Evolutionary conservation across 192 early-diverging fungal genomes (phyloP).

Genomic region (Podila verticillata): DNA sequence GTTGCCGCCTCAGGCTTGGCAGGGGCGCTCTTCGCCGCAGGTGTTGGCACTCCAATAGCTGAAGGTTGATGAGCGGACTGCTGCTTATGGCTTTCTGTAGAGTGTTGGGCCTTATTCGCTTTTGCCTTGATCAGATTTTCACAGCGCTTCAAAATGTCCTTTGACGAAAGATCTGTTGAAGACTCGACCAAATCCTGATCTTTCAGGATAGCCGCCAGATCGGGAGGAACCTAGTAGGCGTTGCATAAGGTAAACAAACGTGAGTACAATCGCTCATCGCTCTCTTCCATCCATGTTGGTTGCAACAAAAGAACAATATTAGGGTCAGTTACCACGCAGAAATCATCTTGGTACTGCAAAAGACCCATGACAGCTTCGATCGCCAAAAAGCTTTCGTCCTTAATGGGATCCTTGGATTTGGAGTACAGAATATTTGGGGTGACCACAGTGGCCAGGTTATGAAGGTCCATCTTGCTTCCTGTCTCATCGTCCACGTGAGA

Average conservation of each 20-base stretch:
- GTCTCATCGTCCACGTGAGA: conserved; percentile 72
- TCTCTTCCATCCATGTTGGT: neutral
- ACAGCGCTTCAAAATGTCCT: conserved; percentile 65
- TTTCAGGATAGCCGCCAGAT: conserved; percentile 58
- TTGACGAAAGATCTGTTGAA: conserved; percentile 57
- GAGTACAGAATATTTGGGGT: conserved; percentile 93
- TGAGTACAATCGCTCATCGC: neutral
- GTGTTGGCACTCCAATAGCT: neutral
- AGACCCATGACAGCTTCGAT: conserved; percentile 74
- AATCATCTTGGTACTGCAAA: conserved; percentile 68
- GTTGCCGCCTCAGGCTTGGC: neutral
- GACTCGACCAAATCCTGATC: conserved; percentile 58
- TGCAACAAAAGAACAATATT: conserved; percentile 1
- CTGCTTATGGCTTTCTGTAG: conserved; percentile 15
- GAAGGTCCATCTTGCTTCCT: conserved; percentile 93
- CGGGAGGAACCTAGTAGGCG: conserved; percentile 58
- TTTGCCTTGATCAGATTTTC: conserved; percentile 58
- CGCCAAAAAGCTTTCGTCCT: conserved; percentile 77
- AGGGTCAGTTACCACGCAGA: conserved; percentile 64
- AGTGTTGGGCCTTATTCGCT: conserved; percentile 47
- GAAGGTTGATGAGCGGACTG: neutral
- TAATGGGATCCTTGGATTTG: conserved; percentile 82
- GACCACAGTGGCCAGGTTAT: conserved; percentile 93
- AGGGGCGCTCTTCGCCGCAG: neutral
- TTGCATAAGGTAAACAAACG: neutral